These are phyloP conservation scores for Bonia amplexicaulis DNA, from an alignment of 176 grass and related monocot species.

Conservation along the genomic window DNA sequence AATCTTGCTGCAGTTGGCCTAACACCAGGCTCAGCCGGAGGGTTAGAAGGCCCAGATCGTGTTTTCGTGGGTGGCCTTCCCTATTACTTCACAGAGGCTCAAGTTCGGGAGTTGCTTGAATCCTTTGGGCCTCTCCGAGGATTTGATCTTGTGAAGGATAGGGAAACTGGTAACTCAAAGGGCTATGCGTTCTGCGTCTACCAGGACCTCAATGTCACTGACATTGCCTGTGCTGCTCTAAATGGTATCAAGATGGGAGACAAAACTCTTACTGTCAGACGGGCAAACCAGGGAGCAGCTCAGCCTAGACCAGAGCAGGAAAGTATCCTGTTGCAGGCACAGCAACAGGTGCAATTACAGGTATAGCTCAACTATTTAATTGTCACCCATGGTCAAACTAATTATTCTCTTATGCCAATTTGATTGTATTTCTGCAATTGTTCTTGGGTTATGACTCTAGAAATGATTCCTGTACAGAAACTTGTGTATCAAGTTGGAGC, in stretches of 20 bases:
- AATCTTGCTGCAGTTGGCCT: conserved; percentile 92
- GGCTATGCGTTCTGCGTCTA: conserved; percentile 98
- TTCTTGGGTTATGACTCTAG: conserved; percentile 1
- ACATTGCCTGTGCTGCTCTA: conserved; percentile 93
- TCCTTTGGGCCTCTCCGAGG: conserved; percentile 83
- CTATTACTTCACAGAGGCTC: conserved; percentile 97
- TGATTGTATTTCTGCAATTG: not conserved
- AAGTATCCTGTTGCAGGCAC: conserved; percentile 86
- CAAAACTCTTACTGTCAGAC: conserved; percentile 94
- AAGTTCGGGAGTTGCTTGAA: conserved; percentile 95
- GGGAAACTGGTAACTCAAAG: conserved; percentile 97
- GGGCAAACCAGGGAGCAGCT: conserved; percentile 82
- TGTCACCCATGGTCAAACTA: not conserved
- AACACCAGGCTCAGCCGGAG: conserved; percentile 74
- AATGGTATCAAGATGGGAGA: conserved; percentile 99
- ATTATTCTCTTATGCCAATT: not conserved
- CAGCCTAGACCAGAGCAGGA: conserved; percentile 96
- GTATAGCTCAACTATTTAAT: conserved; percentile 30
- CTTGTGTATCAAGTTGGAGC: conserved; percentile 94
- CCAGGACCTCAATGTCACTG: conserved; percentile 85
- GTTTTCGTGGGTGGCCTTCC: conserved; percentile 96
- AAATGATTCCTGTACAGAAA: conserved; percentile 53
- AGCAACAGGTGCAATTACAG: conserved; percentile 96
- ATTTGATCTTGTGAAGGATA: conserved; percentile 99
- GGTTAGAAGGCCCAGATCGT: conserved; percentile 93